Conservation (phyloP, 257 asterid species). For the Salvia hispanica region DNA sequence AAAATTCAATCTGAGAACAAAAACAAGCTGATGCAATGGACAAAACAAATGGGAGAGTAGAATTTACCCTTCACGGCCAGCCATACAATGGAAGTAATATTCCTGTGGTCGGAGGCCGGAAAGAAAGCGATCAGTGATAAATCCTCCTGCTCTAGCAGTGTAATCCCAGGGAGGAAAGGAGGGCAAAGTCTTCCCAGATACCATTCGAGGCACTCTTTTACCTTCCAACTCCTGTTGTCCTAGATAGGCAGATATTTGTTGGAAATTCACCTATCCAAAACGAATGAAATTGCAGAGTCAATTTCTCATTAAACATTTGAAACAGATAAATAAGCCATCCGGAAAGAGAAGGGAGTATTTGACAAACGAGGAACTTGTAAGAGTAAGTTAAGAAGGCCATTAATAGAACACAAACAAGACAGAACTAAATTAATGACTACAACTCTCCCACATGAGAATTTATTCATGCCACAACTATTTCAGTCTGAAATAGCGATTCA, state of each 20-base stretch:
- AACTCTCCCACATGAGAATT: background rate
- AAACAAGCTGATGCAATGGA: background rate
- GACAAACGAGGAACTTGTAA: background rate
- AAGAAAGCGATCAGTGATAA: constrained; percentile 92
- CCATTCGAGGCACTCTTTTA: constrained; percentile 96
- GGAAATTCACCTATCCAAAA: constrained; percentile 80
- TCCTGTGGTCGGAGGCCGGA: constrained; percentile 97
- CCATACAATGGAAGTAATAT: constrained; percentile 99
- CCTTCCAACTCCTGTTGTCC: constrained; percentile 99
- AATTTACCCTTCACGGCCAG: constrained; percentile 99
- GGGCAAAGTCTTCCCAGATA: constrained; percentile 96
- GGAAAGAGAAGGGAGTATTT: background rate
- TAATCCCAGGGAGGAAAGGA: constrained; percentile 95
- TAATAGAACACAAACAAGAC: background rate
- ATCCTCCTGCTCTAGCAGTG: constrained; percentile 96
- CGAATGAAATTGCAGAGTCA: constrained; percentile 24
- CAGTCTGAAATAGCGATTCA: background rate
- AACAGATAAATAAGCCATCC: constrained; percentile 25
- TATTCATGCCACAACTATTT: background rate
- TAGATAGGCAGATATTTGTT: constrained; percentile 94
- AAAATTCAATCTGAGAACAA: background rate
- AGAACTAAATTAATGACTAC: background rate
- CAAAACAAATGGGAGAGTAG: constrained; percentile 14
- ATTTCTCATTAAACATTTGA: background rate
- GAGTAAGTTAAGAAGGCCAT: background rate